These are phyloP conservation scores for Boletus semigastroideus DNA, from an alignment of 1,284 basidiomycete genomes.

Conservation along the genomic window DNA sequence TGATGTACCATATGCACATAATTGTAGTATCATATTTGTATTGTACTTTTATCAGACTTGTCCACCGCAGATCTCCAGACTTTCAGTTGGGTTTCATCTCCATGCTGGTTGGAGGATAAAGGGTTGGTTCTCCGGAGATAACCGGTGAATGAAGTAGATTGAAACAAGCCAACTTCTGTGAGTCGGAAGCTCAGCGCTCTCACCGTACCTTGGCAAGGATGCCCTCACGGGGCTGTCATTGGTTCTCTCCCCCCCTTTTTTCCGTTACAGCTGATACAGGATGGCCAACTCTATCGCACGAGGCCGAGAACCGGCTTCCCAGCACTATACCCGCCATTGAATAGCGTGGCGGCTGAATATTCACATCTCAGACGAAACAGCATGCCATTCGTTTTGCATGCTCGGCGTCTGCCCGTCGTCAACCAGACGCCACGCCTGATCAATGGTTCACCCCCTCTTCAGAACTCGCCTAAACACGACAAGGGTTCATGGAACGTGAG, in stretches of 20 bases:
- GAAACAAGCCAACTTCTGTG: background rate
- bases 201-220: background rate
- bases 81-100: background rate
- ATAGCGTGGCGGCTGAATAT: background rate
- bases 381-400: too few relatives aligned
- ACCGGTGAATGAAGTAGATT: conserved; percentile 8
- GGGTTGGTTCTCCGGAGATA: conserved; percentile 8
- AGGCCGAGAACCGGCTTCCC: conserved; percentile 3
- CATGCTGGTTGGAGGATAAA: background rate
- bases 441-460: conserved; percentile 1
- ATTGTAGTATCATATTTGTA: conserved; percentile 17
- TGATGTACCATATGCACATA: conserved; percentile 11
- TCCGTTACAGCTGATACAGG: conserved; percentile 4
- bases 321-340: conserved; percentile 3
- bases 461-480: background rate
- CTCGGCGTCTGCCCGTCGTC: conserved; percentile 4
- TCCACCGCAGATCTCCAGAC: conserved; percentile 5
- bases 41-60: conserved; percentile 6
- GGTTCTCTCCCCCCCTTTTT: background rate
- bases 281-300: conserved; percentile 24
- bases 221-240: background rate
- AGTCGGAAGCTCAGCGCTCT: conserved; percentile 1
- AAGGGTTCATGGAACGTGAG: conserved; percentile 21
- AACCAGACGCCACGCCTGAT: conserved; percentile 1
- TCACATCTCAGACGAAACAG: background rate